Base-by-base conservation (phyloP, 2,329 filamentous ascomycete species). In the Fusarium sp. region DNA sequence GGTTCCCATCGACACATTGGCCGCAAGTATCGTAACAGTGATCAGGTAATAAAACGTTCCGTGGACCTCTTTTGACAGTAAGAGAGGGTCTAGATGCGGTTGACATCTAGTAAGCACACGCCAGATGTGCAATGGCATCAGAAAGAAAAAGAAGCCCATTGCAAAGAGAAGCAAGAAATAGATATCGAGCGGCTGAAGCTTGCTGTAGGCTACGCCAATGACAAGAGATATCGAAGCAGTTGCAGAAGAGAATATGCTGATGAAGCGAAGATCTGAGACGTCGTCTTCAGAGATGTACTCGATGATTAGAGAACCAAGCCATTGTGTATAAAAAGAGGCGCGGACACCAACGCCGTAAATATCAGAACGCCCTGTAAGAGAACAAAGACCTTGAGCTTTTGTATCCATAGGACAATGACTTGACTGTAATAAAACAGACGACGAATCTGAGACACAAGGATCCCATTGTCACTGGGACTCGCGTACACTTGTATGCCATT, bases 301-400 rank as follows among this genome's bases (percentile, higher is more conserved):
- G 11, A 74, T 63, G 1, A 73, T n/a, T 13, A 74, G 57, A 21
- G 70, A 66, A 9, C 70, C 71, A 35, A 76, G 68, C 76, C 76
- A 78, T 55, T 76, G 73, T 19, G 72, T 47, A 52, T 77, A 77
- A 49, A 76, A 74, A 9, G 70, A 69, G 19, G 68, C 64, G 5
- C 75, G 71, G 47, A 77, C 72, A 37, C 73, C 75, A 15, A 77
- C 49, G 7, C 75, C 75, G 39, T 77, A 77, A 43, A 76, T 63
- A 21, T 71, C 71, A 33, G 73, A 66, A 17, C 68, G 63, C 14
- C 72, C 68, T 25, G 61, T 47, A 35, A 61, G 49, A 14, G 65
- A 57, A 54, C 74, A 76, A 19, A 67, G 61, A 33, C 21, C 32
- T 17, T 49, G 43, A 8, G 21, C 49, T 38, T 49, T 15, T 6